Percentiles rank a stretch among this genome's conserved stretches.
Evolutionary conservation across 2,329 filamentous ascomycete genomes (phyloP).

Genomic region (Ophiostoma himal-ulmi): DNA sequence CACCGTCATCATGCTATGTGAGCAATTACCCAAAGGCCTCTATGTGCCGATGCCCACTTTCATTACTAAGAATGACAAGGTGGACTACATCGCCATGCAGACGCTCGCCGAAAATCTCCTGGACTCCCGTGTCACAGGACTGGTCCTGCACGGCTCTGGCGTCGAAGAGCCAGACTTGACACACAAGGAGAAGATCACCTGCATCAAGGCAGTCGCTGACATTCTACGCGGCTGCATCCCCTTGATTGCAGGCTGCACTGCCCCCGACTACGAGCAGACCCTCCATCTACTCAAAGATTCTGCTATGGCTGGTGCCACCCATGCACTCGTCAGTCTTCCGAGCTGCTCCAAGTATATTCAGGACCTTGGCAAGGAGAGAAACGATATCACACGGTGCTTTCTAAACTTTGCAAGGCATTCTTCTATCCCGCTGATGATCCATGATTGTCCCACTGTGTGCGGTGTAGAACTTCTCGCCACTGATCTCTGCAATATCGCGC

Average conservation of each 20-base stretch:
- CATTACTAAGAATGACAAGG: constrained; percentile 49
- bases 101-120: constrained; percentile 54
- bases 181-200: constrained; percentile 56
- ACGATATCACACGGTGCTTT: constrained; percentile 47
- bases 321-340: constrained; percentile 62
- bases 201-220: constrained; percentile 56
- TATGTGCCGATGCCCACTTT: constrained; percentile 61
- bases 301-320: constrained; percentile 57
- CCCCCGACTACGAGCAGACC: constrained; percentile 58
- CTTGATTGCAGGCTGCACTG: constrained; percentile 64
- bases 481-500: constrained; percentile 47
- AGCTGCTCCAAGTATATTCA: constrained; percentile 55
- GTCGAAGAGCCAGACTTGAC: constrained; percentile 67
- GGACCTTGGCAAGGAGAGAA: constrained; percentile 41
- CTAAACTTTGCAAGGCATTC: constrained; percentile 51
- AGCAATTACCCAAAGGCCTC: constrained; percentile 37
- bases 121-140: constrained; percentile 57
- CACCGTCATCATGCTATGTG: background rate
- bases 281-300: constrained; percentile 62
- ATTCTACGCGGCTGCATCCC: constrained; percentile 47
- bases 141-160: constrained; percentile 66
- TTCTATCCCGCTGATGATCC: constrained; percentile 55
- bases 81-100: constrained; percentile 48
- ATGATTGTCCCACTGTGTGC: constrained; percentile 56
- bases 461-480: constrained; percentile 56